These are phyloP conservation scores for Neurospora cerealis DNA, from an alignment of 495 filamentous ascomycete genomes.

Conservation along the genomic window DNA sequence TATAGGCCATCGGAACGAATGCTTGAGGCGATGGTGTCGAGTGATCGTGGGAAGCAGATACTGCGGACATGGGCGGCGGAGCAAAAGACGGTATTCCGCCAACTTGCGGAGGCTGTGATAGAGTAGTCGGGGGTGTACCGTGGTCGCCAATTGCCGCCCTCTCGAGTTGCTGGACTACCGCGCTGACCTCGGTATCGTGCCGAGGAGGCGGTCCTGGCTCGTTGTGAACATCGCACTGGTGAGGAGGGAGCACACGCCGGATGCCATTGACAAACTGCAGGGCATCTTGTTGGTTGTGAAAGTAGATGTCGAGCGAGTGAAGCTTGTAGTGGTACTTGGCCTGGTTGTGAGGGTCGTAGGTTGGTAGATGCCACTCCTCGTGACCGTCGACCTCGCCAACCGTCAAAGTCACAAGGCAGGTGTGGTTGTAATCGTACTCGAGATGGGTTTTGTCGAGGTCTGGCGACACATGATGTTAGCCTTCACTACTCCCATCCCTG, in stretches of 20 bases:
- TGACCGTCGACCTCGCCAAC: conserved; percentile 49
- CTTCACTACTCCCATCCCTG: not conserved
- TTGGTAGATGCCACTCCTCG: conserved; percentile 70
- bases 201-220: conserved; percentile 40
- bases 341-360: conserved; percentile 57
- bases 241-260: conserved; percentile 45
- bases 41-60: conserved; percentile 12
- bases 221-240: conserved; percentile 51
- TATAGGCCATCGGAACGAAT: conserved; percentile 74
- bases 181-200: conserved; percentile 48
- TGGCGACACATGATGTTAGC: conserved; percentile 17
- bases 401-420: conserved; percentile 62
- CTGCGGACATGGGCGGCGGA: conserved; percentile 26
- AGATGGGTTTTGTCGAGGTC: conserved; percentile 56
- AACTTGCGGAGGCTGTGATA: conserved; percentile 37
- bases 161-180: conserved; percentile 78
- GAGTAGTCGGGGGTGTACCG: conserved; percentile 21
- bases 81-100: conserved; percentile 28
- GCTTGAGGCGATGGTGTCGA: conserved; percentile 23
- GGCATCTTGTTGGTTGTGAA: conserved; percentile 73
- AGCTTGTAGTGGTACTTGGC: conserved; percentile 64
- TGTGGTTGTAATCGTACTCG: conserved; percentile 68
- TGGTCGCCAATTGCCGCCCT: conserved; percentile 54
- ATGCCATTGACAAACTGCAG: conserved; percentile 59
- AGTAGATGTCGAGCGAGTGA: conserved; percentile 81